Evolutionary conservation across 2,329 filamentous ascomycete genomes (phyloP).

Genomic region (Pestalotiopsis sp.): DNA sequence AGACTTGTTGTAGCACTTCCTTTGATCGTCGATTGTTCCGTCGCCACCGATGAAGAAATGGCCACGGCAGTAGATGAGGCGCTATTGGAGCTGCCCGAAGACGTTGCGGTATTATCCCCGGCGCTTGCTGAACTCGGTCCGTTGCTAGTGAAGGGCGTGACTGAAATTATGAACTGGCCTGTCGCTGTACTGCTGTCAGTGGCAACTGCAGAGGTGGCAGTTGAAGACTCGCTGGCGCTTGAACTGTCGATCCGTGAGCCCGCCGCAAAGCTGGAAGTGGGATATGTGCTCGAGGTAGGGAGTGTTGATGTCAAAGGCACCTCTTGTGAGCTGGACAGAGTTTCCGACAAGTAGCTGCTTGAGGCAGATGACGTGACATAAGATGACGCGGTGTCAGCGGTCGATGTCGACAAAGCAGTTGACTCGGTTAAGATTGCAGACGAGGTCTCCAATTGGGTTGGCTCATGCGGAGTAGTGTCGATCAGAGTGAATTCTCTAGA

Average conservation of each 20-base stretch:
- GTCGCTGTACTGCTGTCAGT: background rate
- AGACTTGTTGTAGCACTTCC: background rate
- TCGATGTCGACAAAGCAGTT: background rate
- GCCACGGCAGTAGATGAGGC: background rate
- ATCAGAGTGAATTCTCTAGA: constrained; percentile 13
- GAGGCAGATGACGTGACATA: background rate
- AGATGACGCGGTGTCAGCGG: background rate
- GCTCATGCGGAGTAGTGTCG: constrained; percentile 5
- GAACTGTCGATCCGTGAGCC: background rate
- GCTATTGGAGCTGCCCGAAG: background rate
- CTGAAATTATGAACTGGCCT: background rate
- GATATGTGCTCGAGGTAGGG: background rate
- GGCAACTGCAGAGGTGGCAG: background rate
- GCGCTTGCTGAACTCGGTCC: background rate
- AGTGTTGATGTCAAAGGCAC: background rate
- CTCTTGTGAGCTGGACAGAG: background rate
- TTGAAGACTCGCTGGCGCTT: background rate
- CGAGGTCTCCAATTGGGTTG: background rate
- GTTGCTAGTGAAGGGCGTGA: background rate
- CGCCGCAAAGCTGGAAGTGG: background rate
- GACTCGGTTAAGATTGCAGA: background rate
- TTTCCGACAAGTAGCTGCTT: background rate
- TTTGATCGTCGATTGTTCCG: background rate
- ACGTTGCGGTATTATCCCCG: background rate
- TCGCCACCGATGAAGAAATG: background rate